Evolutionary conservation across 306 rosid species (phyloP).

Genomic region (Cucurbita moschata): DNA sequence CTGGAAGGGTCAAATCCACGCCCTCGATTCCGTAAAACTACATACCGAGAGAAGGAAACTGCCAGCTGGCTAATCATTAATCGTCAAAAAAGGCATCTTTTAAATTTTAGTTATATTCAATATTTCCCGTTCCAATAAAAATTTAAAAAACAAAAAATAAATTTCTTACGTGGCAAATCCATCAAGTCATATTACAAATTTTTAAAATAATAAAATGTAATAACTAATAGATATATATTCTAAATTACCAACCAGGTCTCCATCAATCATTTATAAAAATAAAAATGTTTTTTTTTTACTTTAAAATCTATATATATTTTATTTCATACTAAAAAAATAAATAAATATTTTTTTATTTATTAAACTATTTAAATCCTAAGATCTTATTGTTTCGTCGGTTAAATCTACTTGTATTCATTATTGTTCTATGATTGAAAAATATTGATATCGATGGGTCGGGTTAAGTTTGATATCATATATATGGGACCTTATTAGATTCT

Average conservation of each 20-base stretch:
- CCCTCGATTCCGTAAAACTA: not conserved
- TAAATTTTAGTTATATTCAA: not conserved
- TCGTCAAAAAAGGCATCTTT: slow-evolving; percentile 7
- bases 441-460: not conserved
- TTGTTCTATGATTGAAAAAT: not conserved
- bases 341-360: no score
- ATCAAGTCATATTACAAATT: no score
- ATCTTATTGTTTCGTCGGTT: not conserved
- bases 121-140: not conserved
- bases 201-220: no score
- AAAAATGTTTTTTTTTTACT: no score
- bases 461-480: no score
- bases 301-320: no score
- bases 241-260: no score
- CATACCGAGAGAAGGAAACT: not conserved
- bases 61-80: slow-evolving; percentile 10
- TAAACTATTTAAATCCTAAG: not conserved
- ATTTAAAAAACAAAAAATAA: not conserved
- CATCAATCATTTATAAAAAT: no score
- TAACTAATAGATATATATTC: no score
- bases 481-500: not conserved
- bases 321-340: no score
- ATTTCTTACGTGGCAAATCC: not conserved
- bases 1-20: slow-evolving; percentile 4
- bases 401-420: not conserved